phyloP scores from a whole-genome alignment of 306 rosid species.

The Pterocarpus santalinus region DNA sequence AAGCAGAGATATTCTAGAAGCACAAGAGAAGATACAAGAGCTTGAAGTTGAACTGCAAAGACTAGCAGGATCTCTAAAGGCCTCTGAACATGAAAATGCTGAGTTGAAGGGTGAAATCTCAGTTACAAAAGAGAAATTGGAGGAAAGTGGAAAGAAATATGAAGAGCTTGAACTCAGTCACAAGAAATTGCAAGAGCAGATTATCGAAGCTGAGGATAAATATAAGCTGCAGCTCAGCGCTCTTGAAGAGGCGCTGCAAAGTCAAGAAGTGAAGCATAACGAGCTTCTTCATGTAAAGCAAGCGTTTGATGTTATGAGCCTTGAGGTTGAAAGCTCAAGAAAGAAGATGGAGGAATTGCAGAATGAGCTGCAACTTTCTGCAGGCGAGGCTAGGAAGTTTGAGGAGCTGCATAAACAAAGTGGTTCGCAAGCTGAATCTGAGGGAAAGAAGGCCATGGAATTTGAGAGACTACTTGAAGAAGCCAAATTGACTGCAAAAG shows the following conservation, averaged over 20 bases:
- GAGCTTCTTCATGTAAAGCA: conserved; percentile 79
- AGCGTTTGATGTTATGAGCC: conserved; percentile 63
- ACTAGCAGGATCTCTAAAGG: conserved; percentile 69
- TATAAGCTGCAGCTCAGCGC: conserved; percentile 64
- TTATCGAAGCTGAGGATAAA: conserved; percentile 70
- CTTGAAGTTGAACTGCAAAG: conserved; percentile 74
- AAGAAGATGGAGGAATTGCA: conserved; percentile 74
- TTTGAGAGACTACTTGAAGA: conserved; percentile 79
- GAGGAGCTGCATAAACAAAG: conserved; percentile 93
- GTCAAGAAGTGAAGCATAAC: conserved; percentile 75
- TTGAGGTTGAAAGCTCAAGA: conserved; percentile 75
- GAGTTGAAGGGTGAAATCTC: conserved; percentile 75
- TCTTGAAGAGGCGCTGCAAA: conserved; percentile 75
- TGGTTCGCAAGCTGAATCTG: conserved; percentile 81
- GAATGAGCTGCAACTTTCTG: conserved; percentile 66
- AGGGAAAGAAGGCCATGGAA: conserved; percentile 72
- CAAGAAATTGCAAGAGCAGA: conserved; percentile 74
- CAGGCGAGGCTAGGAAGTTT: conserved; percentile 66
- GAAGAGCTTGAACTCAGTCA: conserved; percentile 71
- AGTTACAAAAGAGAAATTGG: conserved; percentile 69
- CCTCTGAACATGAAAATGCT: conserved; percentile 78
- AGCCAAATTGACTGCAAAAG: conserved; percentile 64
- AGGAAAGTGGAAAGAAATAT: conserved; percentile 65
- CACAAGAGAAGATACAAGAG: conserved; percentile 83
- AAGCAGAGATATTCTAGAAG: conserved; percentile 83